Evolutionary conservation across 2,329 filamentous ascomycete species (phyloP).

Genomic region (Colletotrichum sp.): DNA sequence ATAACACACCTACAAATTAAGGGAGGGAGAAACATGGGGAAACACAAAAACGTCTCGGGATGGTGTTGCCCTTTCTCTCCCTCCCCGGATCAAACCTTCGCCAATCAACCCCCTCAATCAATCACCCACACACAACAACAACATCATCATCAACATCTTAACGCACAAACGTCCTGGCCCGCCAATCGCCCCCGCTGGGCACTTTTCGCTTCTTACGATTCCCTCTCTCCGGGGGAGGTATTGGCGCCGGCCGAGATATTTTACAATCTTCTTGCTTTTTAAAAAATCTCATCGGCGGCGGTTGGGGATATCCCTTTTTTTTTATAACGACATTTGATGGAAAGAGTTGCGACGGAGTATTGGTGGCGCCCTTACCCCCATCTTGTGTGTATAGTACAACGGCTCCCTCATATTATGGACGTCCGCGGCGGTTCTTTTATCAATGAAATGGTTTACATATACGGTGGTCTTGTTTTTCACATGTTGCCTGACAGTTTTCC

Average conservation of each 20-base stretch:
- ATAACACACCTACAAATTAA: background rate
- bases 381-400: constrained; percentile 19
- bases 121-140: background rate
- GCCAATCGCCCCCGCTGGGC: background rate
- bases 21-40: background rate
- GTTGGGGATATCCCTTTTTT: background rate
- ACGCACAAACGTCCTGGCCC: background rate
- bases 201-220: background rate
- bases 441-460: background rate
- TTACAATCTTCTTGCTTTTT: background rate
- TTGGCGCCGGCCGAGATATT: background rate
- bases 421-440: background rate
- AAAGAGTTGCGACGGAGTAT: constrained; percentile 14
- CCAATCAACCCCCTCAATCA: background rate
- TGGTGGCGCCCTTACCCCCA: constrained; percentile 1
- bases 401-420: constrained; percentile 13
- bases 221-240: background rate
- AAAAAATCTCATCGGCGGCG: background rate
- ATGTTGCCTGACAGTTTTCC: background rate
- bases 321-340: constrained; percentile 16
- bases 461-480: background rate
- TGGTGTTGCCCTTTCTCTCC: background rate
- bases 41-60: background rate
- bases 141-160: background rate
- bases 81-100: background rate